Evolutionary conservation across 2,329 filamentous ascomycete species (phyloP).

Genomic region (Cercospora sojina): DNA sequence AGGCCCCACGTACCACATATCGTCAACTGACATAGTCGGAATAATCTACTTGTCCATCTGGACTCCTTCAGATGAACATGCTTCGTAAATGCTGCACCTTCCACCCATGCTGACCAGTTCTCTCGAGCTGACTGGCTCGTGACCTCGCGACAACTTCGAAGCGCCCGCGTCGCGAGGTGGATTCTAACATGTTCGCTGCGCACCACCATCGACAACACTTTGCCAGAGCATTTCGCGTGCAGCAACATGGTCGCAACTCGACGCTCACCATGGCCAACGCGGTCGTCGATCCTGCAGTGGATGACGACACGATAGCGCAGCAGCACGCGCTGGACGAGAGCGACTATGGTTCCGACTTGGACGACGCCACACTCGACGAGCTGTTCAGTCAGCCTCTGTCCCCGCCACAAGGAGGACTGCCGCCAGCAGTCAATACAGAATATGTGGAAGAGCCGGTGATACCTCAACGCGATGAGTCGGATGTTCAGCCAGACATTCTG

Average conservation of each 20-base stretch:
- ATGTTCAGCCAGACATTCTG: constrained; percentile 18
- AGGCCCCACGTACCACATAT: neutral
- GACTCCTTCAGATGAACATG: neutral
- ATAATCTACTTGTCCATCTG: neutral
- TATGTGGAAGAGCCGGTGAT: constrained; percentile 29
- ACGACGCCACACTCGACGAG: constrained; percentile 54
- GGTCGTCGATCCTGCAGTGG: neutral
- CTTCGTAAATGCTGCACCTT: neutral
- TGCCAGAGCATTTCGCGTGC: constrained; percentile 1
- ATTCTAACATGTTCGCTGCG: neutral
- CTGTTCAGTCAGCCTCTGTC: constrained; percentile 50
- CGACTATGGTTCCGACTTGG: constrained; percentile 66
- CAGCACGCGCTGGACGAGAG: constrained; percentile 40
- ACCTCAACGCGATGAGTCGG: constrained; percentile 25
- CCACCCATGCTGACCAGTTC: constrained; percentile 1
- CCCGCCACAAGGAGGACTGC: constrained; percentile 23
- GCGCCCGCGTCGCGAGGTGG: neutral
- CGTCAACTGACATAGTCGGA: too few species aligned
- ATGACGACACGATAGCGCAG: constrained; percentile 18
- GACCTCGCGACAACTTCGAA: constrained; percentile 11
- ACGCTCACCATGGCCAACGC: neutral
- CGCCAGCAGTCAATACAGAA: constrained; percentile 5
- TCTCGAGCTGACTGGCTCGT: constrained; percentile 4
- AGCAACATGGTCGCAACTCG: constrained; percentile 9
- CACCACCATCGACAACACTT: neutral